Evolutionary conservation across 495 filamentous ascomycete species (phyloP), one percentile per base, ranked within the genome.

Genomic region (Friedmanniomyces endolithicus): DNA sequence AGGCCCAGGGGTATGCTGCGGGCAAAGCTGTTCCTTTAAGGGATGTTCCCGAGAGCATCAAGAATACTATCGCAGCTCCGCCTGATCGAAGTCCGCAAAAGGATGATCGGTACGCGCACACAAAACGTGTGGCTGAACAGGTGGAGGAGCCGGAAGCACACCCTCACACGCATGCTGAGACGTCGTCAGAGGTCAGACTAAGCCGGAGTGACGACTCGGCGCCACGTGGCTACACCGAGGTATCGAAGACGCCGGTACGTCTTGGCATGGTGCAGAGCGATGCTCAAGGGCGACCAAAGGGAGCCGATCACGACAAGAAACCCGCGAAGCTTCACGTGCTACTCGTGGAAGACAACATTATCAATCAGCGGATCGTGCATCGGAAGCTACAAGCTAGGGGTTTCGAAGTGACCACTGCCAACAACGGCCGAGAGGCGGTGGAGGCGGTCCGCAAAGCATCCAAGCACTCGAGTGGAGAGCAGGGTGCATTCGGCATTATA

Each of bases 361-460:
- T 70, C 46, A 70, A 70, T 50, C 66, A 68, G 49, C 54, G 58
- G 24, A 60, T 70, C 33, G 46, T 68, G 8, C 55, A 50, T 31
- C 64, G 59, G 29, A 66, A 68, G 39, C 50, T 70, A 20, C 39
- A 57, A 34, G 57, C 51, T 23, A 40, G 56, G 7, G 63, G 60
- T 16, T 66, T 53, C 57, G n/a, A 53, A 11, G 63, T 70, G 23
- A 52, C 53, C 29, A 64, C 64, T 2, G 67, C 66, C 11, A 65
- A 66, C 46, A 61, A 70, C 52, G 66, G 68, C 25, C 58, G 24
- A 12, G 68, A 68, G 54, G 66, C 65, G 11, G 48, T 68, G 12
- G 62, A 63, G 12, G 56, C 46, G 19, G 46, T 63, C 4, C 58
- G 50, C 12, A 55, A 56, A 1, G 29, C n/a, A 17, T 33, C 52